Base-by-base conservation (phyloP, 2,329 filamentous ascomycete genomes). In the Claviceps capensis region DNA sequence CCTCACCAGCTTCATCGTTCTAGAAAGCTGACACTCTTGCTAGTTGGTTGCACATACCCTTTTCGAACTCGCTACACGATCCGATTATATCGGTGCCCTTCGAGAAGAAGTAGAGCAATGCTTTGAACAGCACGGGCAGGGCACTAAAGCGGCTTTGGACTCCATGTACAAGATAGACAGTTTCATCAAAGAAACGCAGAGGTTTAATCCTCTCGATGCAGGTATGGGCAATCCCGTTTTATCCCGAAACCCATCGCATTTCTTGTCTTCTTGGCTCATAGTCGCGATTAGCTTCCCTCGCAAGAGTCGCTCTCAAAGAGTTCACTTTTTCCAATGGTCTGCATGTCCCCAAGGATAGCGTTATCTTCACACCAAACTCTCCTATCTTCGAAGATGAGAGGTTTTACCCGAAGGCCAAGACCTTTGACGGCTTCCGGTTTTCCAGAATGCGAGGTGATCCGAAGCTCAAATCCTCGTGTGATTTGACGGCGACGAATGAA, bases 161-260 rank as follows among this genome's bases (percentile, higher is more conserved):
- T 36, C 41, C 42, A 53, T 57, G 51, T 17, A 53, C 43, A 55
- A 55, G 47, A 42, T 57, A n/a, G 55, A 57, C 22, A 57, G 55
- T 37, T 55, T 57, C 43, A 57, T 57, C 50, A 57, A 57, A 38
- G 55, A 57, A 26, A 57, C 53, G n/a, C 55, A 57, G 38, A 47
- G 55, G 22, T 51, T 36, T 14, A 57, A 55, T 43, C 53, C 54
- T 6, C 55, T 57, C 5, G 55, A 56, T 16, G 53, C 53, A 48
- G 50, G 55, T 56, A 53, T 40, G 19, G 4, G 1, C 17, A 13
- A 5, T 34, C 30, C 4, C 1, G 30, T 11, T 34, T 2, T 34
- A 34, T 34, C 30, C 30, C 1, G 30, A 34, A 34, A 1, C 30
- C 30, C 30, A 11, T 34, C 9, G 0, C 30, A 34, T 34, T 34